Conservation (phyloP, 805 yeast genomes). For the Diddensiella santjacobensis region DNA sequence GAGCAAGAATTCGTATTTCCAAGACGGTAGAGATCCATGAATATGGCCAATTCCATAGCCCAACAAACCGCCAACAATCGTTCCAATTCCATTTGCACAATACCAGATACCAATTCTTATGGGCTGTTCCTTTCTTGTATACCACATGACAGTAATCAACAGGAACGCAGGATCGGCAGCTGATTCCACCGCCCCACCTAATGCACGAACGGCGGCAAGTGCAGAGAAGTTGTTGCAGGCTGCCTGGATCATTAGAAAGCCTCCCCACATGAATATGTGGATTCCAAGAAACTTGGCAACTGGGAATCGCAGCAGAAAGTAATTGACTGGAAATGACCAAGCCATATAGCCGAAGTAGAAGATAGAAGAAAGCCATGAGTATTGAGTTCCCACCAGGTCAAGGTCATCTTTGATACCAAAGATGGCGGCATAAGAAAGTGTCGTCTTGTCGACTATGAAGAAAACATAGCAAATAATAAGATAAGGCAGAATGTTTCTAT, state of each 20-base stretch:
- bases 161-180: slow-evolving; percentile 46
- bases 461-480: slow-evolving; percentile 17
- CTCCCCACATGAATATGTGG: slow-evolving; percentile 22
- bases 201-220: slow-evolving; percentile 14
- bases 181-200: slow-evolving; percentile 21
- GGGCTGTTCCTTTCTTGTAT: slow-evolving; percentile 46
- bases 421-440: slow-evolving; percentile 50
- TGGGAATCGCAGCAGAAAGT: slow-evolving; percentile 32
- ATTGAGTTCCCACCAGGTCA: slow-evolving; percentile 38
- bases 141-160: slow-evolving; percentile 60
- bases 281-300: slow-evolving; percentile 23
- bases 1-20: slow-evolving; percentile 59
- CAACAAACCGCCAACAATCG: slow-evolving; percentile 25
- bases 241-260: slow-evolving; percentile 18
- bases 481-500: slow-evolving; percentile 16
- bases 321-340: slow-evolving; percentile 43
- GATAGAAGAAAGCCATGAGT: slow-evolving; percentile 43
- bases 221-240: slow-evolving; percentile 15
- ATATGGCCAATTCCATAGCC: slow-evolving; percentile 25
- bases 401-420: slow-evolving; percentile 45
- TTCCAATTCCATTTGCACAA: slow-evolving; percentile 35
- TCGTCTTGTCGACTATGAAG: slow-evolving; percentile 43
- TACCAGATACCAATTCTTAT: slow-evolving; percentile 43
- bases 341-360: slow-evolving; percentile 47
- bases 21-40: slow-evolving; percentile 39